Evolutionary conservation across 805 yeast species (phyloP), one percentile per base, ranked within the genome.

Genomic region (Yamadazyma sp.): DNA sequence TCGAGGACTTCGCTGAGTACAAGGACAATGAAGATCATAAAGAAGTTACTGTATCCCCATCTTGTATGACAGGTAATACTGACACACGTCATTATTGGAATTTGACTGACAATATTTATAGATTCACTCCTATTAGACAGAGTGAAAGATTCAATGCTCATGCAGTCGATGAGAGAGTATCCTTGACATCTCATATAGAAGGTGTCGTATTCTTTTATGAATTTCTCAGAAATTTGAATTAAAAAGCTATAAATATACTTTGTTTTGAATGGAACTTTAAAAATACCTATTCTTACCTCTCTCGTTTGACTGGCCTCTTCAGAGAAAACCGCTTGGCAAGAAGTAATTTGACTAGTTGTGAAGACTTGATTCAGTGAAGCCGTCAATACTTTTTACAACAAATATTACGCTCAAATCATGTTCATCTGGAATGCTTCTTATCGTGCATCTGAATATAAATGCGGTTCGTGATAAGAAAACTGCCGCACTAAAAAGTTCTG

Each of bases 31-130:
- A 60, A 3, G 37, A 47, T n/a, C 56, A 39, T 12, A 43, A 52
- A 29, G 62, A 63, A 12, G 47, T 70, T 11, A 48, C 73, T 26
- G 69, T 77, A 11, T 66, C 82, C 2, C 86, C 88, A 2, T 62
- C 73, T 17, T 53, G 82, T 26, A 73, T 77, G 70, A 67, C 83
- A 2, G 88, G 82, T 14, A 82, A 81, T 56, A 82, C 89, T 3
- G 89, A 83, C 50, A 82, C 88, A 4, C 62, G 66, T 38, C 67
- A 73, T 48, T 83, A 79, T 56, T 80, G 86, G 87, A 52, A 58
- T 27, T 59, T 83, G 47, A 73, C 82, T 2, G 55, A 65, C 23
- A 73, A 81, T 49, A 79, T 83, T 34, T 83, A 68, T 61, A 66
- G 89, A 38, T 78, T 69, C 52, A 67, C 69, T 27, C 82, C 86